Conservation (phyloP, 768 basidiomycete genomes). For the Phlegmacium glaucopus region DNA sequence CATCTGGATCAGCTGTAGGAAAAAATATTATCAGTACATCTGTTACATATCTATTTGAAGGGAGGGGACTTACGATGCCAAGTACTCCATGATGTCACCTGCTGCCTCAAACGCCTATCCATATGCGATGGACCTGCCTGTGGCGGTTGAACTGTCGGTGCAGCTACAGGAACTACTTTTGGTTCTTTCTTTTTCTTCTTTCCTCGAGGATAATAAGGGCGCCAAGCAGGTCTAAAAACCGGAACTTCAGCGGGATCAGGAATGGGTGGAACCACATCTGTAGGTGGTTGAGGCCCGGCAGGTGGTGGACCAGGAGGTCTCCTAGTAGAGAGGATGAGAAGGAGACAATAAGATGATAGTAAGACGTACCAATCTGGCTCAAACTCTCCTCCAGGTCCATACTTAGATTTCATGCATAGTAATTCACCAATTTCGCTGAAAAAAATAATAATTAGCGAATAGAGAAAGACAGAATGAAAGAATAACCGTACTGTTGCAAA, state of each 20-base stretch:
- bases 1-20: constrained; percentile 51
- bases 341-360: background rate
- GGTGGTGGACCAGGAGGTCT: constrained; percentile 39
- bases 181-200: constrained; percentile 41
- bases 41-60: background rate
- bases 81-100: constrained; percentile 50
- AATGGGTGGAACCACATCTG: constrained; percentile 35
- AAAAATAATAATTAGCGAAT: background rate
- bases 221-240: constrained; percentile 57
- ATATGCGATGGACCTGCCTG: constrained; percentile 6
- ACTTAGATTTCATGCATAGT: constrained; percentile 67
- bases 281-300: constrained; percentile 37
- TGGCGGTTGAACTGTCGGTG: constrained; percentile 20
- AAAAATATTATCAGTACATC: constrained; percentile 5
- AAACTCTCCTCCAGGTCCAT: constrained; percentile 83
- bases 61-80: constrained; percentile 57
- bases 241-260: constrained; percentile 38
- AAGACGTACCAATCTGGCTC: constrained; percentile 69
- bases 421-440: constrained; percentile 73
- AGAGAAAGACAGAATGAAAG: background rate
- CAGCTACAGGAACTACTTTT: constrained; percentile 29
- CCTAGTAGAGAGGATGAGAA: constrained; percentile 24
- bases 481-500: constrained; percentile 65
- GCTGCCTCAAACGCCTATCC: constrained; percentile 22
- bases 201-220: constrained; percentile 39